phyloP scores from a whole-genome alignment of 139 green algal species.

The Closterium sp. region DNA sequence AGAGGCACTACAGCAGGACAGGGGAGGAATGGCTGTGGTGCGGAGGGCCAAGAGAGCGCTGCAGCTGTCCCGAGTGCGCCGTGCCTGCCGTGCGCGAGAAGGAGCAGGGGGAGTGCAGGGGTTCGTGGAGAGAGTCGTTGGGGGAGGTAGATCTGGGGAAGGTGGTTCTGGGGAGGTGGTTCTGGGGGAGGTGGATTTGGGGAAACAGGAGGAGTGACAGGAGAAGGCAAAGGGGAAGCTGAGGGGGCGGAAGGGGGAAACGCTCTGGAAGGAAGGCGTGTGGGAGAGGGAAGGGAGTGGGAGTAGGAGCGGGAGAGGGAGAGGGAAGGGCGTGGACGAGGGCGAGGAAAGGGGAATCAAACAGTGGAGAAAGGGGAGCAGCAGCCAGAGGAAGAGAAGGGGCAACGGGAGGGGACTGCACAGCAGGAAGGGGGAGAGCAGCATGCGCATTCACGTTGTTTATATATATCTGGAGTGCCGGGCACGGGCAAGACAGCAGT shows the following conservation, averaged over 20 bases:
- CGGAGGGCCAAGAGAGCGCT: conserved; percentile 59
- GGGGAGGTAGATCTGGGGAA: not conserved
- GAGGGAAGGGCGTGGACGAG: too few relatives aligned
- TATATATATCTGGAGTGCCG: conserved; percentile 95
- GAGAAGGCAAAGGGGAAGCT: not conserved
- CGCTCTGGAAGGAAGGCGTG: too few relatives aligned
- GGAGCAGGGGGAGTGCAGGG: conserved; percentile 39
- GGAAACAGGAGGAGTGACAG: not conserved
- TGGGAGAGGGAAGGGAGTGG: too few relatives aligned
- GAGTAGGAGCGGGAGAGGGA: too few relatives aligned
- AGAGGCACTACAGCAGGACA: too few relatives aligned
- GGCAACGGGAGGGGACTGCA: too few relatives aligned
- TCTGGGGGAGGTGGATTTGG: too few relatives aligned
- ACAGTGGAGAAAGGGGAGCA: too few relatives aligned
- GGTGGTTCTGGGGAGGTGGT: too few relatives aligned
- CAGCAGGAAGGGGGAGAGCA: not conserved
- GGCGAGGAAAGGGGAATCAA: too few relatives aligned
- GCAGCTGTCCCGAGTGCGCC: conserved; percentile 56
- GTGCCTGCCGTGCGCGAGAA: conserved; percentile 77
- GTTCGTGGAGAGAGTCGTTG: conserved; percentile 38
- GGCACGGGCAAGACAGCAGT: conserved; percentile 97
- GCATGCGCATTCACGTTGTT: conserved; percentile 55
- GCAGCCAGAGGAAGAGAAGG: too few relatives aligned
- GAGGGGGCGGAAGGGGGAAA: not conserved
- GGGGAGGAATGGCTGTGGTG: conserved; percentile 50